Percentiles rank a stretch among this genome's conserved stretches.
Conservation (phyloP, 345 rosid species). For the Arabidopsis thaliana region TAIR10.1 NC_003075.7:12864001-12864500, state of each 20-base stretch:
- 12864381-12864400: background rate
- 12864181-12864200: too few species aligned
- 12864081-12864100: background rate
- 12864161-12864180: too few species aligned
- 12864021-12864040: background rate
- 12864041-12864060: background rate
- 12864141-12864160: too few species aligned
- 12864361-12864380: constrained; percentile 3
- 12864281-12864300: too few species aligned
- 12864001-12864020: too few species aligned
- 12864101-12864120: background rate
- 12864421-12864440: constrained; percentile 2
- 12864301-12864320: too few species aligned
- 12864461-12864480: constrained; percentile 7
- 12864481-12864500: constrained; percentile 35
- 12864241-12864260: too few species aligned
- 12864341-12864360: background rate
- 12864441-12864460: constrained; percentile 13
- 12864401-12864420: background rate
- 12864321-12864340: too few species aligned
- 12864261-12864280: too few species aligned
- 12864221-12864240: too few species aligned
- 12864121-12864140: too few species aligned
- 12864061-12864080: background rate
- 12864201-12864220: too few species aligned